phyloP scores from a whole-genome alignment of 768 basidiomycete species.

The Tephrocybe sp. region DNA sequence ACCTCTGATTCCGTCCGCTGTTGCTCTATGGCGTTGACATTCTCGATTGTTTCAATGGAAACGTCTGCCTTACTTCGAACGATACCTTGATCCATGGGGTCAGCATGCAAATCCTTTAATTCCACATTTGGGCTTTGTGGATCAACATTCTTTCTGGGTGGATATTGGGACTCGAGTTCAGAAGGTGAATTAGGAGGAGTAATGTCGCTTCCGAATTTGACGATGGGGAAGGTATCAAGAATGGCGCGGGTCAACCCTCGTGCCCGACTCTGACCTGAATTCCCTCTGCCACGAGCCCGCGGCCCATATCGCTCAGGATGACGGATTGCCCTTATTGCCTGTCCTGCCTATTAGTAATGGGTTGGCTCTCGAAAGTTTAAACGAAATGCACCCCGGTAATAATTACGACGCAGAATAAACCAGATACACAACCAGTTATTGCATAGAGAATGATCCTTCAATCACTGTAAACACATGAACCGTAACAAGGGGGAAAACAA shows the following conservation, averaged over 20 bases:
- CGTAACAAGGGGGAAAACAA: slow-evolving; percentile 2
- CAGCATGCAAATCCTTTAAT: slow-evolving; percentile 18
- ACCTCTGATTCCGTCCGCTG: neutral
- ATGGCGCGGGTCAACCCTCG: slow-evolving; percentile 90
- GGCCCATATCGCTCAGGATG: slow-evolving; percentile 94
- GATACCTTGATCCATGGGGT: slow-evolving; percentile 8
- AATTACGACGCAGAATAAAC: slow-evolving; percentile 82
- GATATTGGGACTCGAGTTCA: slow-evolving; percentile 1
- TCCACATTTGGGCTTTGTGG: slow-evolving; percentile 9
- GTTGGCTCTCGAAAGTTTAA: neutral
- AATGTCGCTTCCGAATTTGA: slow-evolving; percentile 64
- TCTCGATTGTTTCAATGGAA: neutral
- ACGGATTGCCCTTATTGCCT: slow-evolving; percentile 80
- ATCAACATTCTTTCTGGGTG: slow-evolving; percentile 25
- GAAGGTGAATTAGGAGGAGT: neutral
- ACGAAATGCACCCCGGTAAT: slow-evolving; percentile 65
- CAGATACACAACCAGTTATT: slow-evolving; percentile 86
- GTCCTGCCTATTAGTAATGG: slow-evolving; percentile 9
- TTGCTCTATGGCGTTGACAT: neutral
- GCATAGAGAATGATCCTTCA: slow-evolving; percentile 79
- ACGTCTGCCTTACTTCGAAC: neutral
- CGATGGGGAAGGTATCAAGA: slow-evolving; percentile 91
- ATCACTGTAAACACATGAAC: slow-evolving; percentile 6
- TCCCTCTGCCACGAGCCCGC: slow-evolving; percentile 41
- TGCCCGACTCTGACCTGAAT: slow-evolving; percentile 61